Evolutionary conservation across 2,329 filamentous ascomycete genomes (phyloP).

Genomic region (Pestalotiopsis fici): DNA sequence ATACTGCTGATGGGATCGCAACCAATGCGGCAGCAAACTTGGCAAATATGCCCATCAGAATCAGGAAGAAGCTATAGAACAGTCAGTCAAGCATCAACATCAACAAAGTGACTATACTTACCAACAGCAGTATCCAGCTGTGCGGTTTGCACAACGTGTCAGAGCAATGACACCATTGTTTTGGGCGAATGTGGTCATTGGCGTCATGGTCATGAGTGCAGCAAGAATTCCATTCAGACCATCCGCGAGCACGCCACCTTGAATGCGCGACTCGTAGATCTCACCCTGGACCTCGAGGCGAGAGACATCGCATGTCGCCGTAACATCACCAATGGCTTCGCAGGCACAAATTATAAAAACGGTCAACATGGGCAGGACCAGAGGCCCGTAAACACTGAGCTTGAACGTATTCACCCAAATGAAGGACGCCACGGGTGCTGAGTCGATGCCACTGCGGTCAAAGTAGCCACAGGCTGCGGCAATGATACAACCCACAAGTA

Average conservation of each 20-base stretch:
- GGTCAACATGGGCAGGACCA: slow-evolving; percentile 71
- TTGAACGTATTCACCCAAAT: slow-evolving; percentile 80
- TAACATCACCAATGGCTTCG: slow-evolving; percentile 80
- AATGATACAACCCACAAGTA: slow-evolving; percentile 77
- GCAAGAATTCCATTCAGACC: slow-evolving; percentile 75
- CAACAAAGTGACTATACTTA: slow-evolving; percentile 15
- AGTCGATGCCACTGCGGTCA: slow-evolving; percentile 68
- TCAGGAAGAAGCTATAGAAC: slow-evolving; percentile 61
- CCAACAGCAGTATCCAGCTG: slow-evolving; percentile 77
- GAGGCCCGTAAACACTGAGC: slow-evolving; percentile 69
- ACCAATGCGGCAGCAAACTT: slow-evolving; percentile 82
- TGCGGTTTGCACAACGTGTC: slow-evolving; percentile 79
- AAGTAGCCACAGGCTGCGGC: slow-evolving; percentile 80
- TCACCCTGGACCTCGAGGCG: slow-evolving; percentile 72
- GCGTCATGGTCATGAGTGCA: slow-evolving; percentile 76
- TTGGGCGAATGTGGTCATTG: slow-evolving; percentile 79
- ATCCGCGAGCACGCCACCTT: slow-evolving; percentile 78
- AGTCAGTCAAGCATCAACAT: slow-evolving; percentile 6
- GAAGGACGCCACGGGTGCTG: slow-evolving; percentile 72
- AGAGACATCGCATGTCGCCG: slow-evolving; percentile 80
- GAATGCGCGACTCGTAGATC: slow-evolving; percentile 74
- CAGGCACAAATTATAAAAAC: slow-evolving; percentile 74
- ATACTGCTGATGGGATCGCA: slow-evolving; percentile 68
- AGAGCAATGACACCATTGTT: slow-evolving; percentile 85
- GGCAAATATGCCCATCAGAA: slow-evolving; percentile 80